A percentile compares a stretch with the other conserved stretches of the same genome.
Evolutionary conservation across 2,329 filamentous ascomycete species (phyloP).

Genomic region (Clonostachys rhizophaga): DNA sequence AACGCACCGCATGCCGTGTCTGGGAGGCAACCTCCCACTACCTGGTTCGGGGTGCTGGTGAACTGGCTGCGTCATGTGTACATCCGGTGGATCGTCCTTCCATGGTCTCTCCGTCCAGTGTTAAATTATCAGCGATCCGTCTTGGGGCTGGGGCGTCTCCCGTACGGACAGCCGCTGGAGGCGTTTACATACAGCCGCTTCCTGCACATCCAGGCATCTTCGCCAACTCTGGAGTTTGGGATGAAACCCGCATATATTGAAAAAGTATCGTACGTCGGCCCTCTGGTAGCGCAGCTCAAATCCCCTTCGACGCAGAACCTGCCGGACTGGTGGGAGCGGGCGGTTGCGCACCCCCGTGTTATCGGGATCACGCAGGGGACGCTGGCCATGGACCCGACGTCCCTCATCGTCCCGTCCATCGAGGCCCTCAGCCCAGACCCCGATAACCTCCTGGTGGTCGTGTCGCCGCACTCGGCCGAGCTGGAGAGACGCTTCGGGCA

Average conservation of each 20-base stretch:
- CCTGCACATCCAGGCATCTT: slow-evolving; percentile 31
- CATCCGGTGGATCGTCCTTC: slow-evolving; percentile 15
- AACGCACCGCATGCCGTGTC: slow-evolving; percentile 21
- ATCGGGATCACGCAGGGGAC: slow-evolving; percentile 32
- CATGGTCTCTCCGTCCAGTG: slow-evolving; percentile 16
- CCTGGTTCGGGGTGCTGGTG: slow-evolving; percentile 12
- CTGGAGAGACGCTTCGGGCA: slow-evolving; percentile 7
- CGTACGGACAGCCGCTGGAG: slow-evolving; percentile 20
- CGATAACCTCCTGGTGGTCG: slow-evolving; percentile 21
- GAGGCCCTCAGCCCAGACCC: slow-evolving; percentile 14
- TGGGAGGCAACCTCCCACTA: slow-evolving; percentile 19
- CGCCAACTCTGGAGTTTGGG: slow-evolving; percentile 21
- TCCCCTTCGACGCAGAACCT: slow-evolving; percentile 7
- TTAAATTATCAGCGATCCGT: slow-evolving; percentile 20
- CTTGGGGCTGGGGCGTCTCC: slow-evolving; percentile 17
- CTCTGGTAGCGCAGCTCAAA: slow-evolving; percentile 17
- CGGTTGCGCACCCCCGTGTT: slow-evolving; percentile 15
- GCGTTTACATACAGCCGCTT: slow-evolving; percentile 26
- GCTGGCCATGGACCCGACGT: slow-evolving; percentile 25
- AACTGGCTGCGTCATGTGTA: slow-evolving; percentile 19
- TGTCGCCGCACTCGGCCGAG: slow-evolving; percentile 16
- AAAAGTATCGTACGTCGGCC: slow-evolving; percentile 22
- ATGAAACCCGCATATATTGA: slow-evolving; percentile 12
- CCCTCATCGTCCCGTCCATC: slow-evolving; percentile 29
- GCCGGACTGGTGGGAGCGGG: slow-evolving; percentile 23